Base-by-base conservation (phyloP, 257 asterid species). In the Misopates orontium region DNA sequence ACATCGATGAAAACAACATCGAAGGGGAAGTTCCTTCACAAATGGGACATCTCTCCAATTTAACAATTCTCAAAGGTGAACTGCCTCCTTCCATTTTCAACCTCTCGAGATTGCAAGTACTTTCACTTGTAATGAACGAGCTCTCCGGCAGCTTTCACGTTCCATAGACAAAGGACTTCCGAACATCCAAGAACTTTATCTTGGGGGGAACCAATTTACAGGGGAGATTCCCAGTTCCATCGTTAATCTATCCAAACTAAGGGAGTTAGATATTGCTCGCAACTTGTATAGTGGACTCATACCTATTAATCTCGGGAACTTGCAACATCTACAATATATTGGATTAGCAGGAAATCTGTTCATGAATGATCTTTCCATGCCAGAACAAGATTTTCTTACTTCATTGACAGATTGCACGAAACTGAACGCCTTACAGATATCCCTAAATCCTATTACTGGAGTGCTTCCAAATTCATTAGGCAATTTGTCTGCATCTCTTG, bases 191-290 rank as follows among this genome's bases (percentile, higher is more conserved):
- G 18, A 15, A 17, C 70, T 67, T 0, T 60, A 67, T 54, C 22
- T 73, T 22, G 58, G 17, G 1, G 11, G 0, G 1, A 73, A 73
- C 22, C 28, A 1, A 3, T 66, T 73, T 15, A 67, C 39, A 1
- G 73, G 77, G 45, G 18, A n/a, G 18, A 67, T 73, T 14, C 78
- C 77, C 1, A 18, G 20, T 7, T 44, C 69, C 15, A 65, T 75
- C 23, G n/a, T 58, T 12, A 69, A 74, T 41, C 18, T 60, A 60
- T 62, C 74, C 42, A 56, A 16, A 11, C 60, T 74, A 21, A 40
- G 13, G 19, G 4, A 0, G 0, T 19, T 74, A 20, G 58, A 57
- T 28, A 19, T 74, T 18, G 12, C n/a, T 20, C 13, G 1, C 5
- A 64, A 58, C 36, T 10, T 45, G 14, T 56, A 64, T 12, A 72